Evolutionary conservation across 331 rosid species (phyloP), one percentile per base, ranked within the genome.

Genomic region (Cucumis variabilis): DNA sequence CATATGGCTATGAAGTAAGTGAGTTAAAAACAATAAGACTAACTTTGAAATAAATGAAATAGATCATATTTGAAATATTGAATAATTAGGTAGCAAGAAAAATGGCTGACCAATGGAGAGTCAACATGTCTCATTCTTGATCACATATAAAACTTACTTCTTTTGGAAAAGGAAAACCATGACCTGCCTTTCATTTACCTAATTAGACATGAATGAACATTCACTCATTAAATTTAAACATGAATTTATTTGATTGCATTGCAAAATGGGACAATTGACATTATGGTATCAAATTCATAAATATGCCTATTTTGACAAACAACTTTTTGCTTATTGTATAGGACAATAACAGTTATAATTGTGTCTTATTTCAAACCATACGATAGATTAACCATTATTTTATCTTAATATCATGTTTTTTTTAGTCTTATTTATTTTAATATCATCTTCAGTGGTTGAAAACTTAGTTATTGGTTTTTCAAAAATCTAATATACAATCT

Each of bases 111-210:
- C 23, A 58, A 58, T 58, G 9, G 23, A 16, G 2, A 58, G 23
- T 58, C 65, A 58, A 58, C 82, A 75, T 75, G 62, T 46, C 55
- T 46, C 30, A 75, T 75, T 75, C 28, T 75, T n/a, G 30, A 82
- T 82, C 72, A 82, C 85, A 60, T 33, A 60, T 60, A 82, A 60
- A 30, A 58, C 71, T 20, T 58, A 62, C 28, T 46, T 12, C 12
- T 28, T 27, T 53, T 17, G 67, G 62, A 11, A 24, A 82, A 37
- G 44, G 6, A 21, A 53, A 44, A 33, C 27, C 7, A 25, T 28
- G 55, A 33, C 53, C 20, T 17, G 9, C 27, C 37, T 82, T 58
- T 60, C 67, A 1, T 30, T 60, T 50, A 50, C 13, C 8, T 11
- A 50, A 50, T 78, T 50, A 78, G 65, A 78, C n/a, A 24, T 25